Percentiles rank a stretch among this genome's conserved stretches.
These are phyloP conservation scores for Fusarium sacchari DNA, from an alignment of 2,329 filamentous ascomycete genomes.

Conservation along the genomic window DNA sequence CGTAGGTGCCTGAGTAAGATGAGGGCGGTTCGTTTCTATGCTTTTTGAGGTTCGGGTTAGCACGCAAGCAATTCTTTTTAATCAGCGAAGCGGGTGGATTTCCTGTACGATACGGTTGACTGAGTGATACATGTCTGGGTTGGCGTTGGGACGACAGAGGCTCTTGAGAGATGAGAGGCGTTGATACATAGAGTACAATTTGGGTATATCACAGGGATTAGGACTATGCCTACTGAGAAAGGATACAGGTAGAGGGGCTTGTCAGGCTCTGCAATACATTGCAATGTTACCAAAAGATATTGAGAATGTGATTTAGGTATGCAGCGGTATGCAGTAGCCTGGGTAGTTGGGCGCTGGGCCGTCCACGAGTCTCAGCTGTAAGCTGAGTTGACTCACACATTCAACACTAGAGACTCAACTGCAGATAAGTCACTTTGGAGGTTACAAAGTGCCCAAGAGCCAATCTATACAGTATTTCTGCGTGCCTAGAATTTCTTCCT, in stretches of 20 bases:
- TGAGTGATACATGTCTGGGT: constrained; percentile 6
- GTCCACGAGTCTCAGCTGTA: neutral
- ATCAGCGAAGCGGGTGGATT: constrained; percentile 7
- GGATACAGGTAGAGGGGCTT: neutral
- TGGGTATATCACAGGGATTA: constrained; percentile 1
- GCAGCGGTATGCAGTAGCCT: neutral
- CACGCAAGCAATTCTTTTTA: constrained; percentile 16
- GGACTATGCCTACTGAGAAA: neutral
- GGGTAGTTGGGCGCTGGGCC: neutral
- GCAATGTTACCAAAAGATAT: neutral
- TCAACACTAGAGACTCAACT: neutral
- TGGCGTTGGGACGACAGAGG: constrained; percentile 24
- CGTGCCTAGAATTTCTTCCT: neutral
- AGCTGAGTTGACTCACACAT: neutral
- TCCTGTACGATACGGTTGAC: constrained; percentile 21
- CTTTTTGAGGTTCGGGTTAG: constrained; percentile 15
- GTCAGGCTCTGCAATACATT: neutral
- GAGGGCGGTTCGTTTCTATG: constrained; percentile 10
- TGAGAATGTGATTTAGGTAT: neutral
- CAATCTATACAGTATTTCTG: too few species aligned
- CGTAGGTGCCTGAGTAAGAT: constrained; percentile 39
- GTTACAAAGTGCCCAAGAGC: too few species aligned
- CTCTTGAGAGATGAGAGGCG: neutral
- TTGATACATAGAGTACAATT: constrained; percentile 23
- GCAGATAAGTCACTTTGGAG: neutral